phyloP scores from a whole-genome alignment of 345 rosid genomes.

The Brassica carinata region DNA sequence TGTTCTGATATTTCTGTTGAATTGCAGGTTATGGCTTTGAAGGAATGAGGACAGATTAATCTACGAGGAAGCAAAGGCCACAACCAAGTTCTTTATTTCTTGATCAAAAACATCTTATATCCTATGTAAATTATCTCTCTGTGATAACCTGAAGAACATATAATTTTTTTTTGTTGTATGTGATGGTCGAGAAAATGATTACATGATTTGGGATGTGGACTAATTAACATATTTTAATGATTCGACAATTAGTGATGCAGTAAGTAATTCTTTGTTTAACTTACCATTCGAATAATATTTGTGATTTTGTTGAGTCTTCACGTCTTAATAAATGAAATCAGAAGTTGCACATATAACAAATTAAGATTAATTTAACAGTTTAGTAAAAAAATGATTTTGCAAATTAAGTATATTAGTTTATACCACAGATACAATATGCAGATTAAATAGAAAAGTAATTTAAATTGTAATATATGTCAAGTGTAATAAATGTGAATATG shows the following conservation, averaged over 20 bases:
- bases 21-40: constrained; percentile 11
- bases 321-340: not conserved
- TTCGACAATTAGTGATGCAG: not conserved
- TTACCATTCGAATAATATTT: not conserved
- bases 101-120: not conserved
- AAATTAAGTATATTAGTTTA: not conserved
- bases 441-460: not conserved
- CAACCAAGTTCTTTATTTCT: not conserved
- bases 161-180: no score
- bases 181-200: no score
- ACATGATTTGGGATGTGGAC: not conserved
- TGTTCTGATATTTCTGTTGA: no score
- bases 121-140: no score
- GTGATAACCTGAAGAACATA: not conserved
- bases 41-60: constrained; percentile 12
- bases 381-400: no score
- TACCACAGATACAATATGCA: not conserved
- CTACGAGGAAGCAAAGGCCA: constrained; percentile 13
- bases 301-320: not conserved
- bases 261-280: not conserved
- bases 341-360: not conserved
- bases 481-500: not conserved
- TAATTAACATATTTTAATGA: not conserved
- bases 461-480: not conserved
- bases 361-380: no score